Base-by-base conservation (phyloP, 495 filamentous ascomycete genomes). In the Penicillium coprophilum region DNA sequence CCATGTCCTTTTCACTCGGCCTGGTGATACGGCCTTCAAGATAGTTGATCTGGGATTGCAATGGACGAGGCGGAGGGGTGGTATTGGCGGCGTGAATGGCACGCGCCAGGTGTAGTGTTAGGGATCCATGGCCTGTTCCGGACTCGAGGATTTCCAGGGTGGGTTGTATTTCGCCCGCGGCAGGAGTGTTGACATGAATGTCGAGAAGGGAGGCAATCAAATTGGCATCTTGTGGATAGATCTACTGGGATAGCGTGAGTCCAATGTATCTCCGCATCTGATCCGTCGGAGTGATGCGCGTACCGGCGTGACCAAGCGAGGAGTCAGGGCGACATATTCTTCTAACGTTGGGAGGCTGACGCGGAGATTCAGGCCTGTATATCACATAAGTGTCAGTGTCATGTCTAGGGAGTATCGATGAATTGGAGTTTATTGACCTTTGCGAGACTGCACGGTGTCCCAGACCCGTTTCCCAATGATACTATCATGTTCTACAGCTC, bases 121-220 rank as follows among this genome's bases (percentile, higher is more conserved):
- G 70, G 12, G 85, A 84, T 46, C 88, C 89, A 74, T 91, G 86
- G 4, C 89, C 89, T 1, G 89, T 92, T 7, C 90, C 89, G 36
- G 88, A 88, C 70, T 93, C 89, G 32, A 93, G 83, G 36, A 92
- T 87, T 62, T 92, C 87, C 0, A 90, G 56, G 17, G 52, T 62
- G 31, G 59, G 56, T 40, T 60, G 50, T 8, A 51, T 28, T 21
- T 73, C 59, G 13, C 60, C 66, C 20, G 61, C 61, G 17, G 71
- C 59, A 12, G 78, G 69, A 19, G 75, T 63, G 15, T 74, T 60
- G 44, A 81, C 77, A 60, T 92, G 85, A 43, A 93, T 78, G 61
- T 92, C 89, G 30, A 93, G 80, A 21, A 92, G 76, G 15, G 82
- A 85, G 32, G 87, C 84, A 40, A 93, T 91, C 19, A 87, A 60